Evolutionary conservation across 306 rosid species (phyloP), one percentile per base, ranked within the genome.

Genomic region (Inga leiocalycina): DNA sequence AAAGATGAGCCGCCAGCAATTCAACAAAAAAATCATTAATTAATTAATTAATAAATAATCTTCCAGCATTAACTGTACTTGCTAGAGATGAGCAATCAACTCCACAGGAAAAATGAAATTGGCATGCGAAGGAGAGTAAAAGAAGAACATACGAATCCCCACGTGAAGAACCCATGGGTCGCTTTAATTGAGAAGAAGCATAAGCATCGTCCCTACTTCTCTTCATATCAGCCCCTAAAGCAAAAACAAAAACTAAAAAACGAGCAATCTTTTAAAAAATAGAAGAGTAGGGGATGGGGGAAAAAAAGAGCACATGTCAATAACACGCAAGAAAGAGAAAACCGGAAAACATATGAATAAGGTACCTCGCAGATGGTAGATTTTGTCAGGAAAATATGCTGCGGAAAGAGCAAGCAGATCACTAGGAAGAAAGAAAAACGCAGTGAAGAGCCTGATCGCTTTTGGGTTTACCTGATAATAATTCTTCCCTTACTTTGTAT

Each of bases 131-230:
- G 76, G 76, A 57, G n/a, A 4, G 44, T 49, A 11, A 14, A 46
- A 44, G 0, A 35, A 74, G 77, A 68, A 78, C 94, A 77, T 87
- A 93, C 98, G 94, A 90, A 87, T 91, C 92, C 49, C 79, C 90
- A 39, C 93, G 90, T 10, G 94, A 89, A 32, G 97, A 86, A 72
- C 78, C 76, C 76, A 86, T 83, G 49, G 97, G 94, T 10, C 94
- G 91, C 74, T 91, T 93, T 65, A 90, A 87, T 87, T 88, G 93
- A 80, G 94, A 83, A 74, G 86, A 84, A 68, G 87, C 85, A 83
- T 65, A 88, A 13, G 85, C 80, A 79, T 91, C 94, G 64, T 93
- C 98, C 83, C 91, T 85, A 30, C 82, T 81, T 83, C 97, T 87
- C 91, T 91, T 91, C 97, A 92, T 92, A 79, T 56, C 87, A 89